Conservation (phyloP, 2,329 filamentous ascomycete genomes). For the Colletotrichum graminicola region DNA sequence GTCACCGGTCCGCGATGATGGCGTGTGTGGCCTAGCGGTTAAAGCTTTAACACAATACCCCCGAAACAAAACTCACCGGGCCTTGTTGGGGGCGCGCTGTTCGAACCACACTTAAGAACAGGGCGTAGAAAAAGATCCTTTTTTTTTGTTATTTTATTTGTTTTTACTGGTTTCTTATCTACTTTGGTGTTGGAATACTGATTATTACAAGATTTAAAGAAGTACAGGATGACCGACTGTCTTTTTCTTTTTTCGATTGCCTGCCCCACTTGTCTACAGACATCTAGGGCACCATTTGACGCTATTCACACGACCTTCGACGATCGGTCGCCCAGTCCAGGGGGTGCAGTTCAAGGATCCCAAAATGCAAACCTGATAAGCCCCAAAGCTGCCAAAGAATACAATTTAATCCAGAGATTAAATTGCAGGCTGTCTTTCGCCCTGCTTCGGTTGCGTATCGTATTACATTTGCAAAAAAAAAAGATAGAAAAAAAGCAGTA, state of each 20-base stretch:
- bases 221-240: neutral
- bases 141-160: no score
- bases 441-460: neutral
- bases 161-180: no score
- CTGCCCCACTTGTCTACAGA: neutral
- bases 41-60: neutral
- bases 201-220: no score
- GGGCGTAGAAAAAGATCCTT: neutral
- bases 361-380: neutral
- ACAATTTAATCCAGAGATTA: neutral
- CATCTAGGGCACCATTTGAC: neutral
- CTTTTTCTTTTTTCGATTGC: neutral
- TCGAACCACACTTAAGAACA: neutral
- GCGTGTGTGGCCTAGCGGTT: neutral
- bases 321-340: neutral
- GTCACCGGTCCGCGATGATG: slow-evolving; percentile 5
- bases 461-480: neutral
- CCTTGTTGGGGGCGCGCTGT: neutral
- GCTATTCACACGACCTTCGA: neutral
- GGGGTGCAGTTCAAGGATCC: neutral
- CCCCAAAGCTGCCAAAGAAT: neutral
- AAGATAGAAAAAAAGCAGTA: neutral
- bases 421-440: neutral
- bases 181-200: neutral
- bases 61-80: neutral